A percentile compares a stretch with the other conserved stretches of the same genome.
Conservation (phyloP, 2,329 filamentous ascomycete genomes). For the Xylariales sp. region DNA sequence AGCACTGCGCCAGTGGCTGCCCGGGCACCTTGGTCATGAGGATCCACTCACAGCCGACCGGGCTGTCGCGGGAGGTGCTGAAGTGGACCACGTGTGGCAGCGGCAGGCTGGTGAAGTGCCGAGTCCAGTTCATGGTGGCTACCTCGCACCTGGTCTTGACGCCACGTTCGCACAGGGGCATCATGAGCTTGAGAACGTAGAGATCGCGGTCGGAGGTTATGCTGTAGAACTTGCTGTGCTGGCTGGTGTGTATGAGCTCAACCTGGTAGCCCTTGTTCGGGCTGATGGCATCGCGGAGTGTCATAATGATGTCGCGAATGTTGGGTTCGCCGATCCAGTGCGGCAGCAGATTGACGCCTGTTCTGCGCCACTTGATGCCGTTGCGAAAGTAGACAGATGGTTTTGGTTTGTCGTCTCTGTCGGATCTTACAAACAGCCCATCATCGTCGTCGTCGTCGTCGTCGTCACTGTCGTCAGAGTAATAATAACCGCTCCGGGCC, state of each 20-base stretch:
- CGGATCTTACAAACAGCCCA: too few species aligned
- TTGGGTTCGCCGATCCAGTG: slow-evolving; percentile 16
- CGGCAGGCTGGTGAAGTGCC: neutral
- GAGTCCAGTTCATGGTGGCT: neutral
- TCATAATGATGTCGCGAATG: slow-evolving; percentile 14
- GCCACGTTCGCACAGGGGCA: slow-evolving; percentile 21
- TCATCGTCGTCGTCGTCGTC: too few species aligned
- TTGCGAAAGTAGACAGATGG: neutral
- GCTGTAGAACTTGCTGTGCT: slow-evolving; percentile 17
- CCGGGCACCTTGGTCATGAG: neutral
- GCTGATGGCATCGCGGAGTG: slow-evolving; percentile 12
- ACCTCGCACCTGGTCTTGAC: neutral
- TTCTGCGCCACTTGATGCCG: neutral
- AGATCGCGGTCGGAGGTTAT: slow-evolving; percentile 11
- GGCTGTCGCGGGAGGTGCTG: neutral
- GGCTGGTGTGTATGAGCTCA: slow-evolving; percentile 14
- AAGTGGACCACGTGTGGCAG: neutral
- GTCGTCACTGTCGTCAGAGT: neutral
- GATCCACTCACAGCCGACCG: neutral
- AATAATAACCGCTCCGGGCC: neutral
- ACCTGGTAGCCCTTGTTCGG: slow-evolving; percentile 12
- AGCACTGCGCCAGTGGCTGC: neutral
- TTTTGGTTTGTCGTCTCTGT: neutral
- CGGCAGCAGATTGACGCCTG: neutral
- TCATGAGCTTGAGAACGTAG: slow-evolving; percentile 27